A percentile compares a stretch with the other conserved stretches of the same genome.
These are phyloP conservation scores for Hanseniaspora clermontiae DNA, from an alignment of 805 yeast species.

Conservation along the genomic window DNA sequence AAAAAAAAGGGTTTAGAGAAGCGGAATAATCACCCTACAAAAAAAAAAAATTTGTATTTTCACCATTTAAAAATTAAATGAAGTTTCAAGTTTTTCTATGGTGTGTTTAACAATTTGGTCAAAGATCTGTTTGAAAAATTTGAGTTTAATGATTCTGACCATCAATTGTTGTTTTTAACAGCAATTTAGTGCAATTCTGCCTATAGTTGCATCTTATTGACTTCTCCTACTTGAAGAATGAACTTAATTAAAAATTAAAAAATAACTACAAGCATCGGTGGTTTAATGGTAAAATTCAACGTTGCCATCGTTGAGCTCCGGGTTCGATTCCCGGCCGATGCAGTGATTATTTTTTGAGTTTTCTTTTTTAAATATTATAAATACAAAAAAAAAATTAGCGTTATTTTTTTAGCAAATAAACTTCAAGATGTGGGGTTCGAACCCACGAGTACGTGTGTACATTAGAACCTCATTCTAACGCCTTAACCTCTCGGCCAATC, in stretches of 20 bases:
- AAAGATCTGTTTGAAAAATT: too few relatives aligned
- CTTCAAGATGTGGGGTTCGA: slow-evolving; percentile 14
- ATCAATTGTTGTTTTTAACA: too few relatives aligned
- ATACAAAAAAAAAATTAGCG: not conserved
- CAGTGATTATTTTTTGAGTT: not conserved
- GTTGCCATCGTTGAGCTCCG: slow-evolving; percentile 7
- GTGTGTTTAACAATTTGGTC: too few relatives aligned
- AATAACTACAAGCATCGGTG: not conserved
- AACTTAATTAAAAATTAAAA: not conserved
- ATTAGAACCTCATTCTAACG: slow-evolving; percentile 14
- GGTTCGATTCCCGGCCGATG: slow-evolving; percentile 7
- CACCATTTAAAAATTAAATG: too few relatives aligned
- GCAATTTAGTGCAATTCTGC: too few relatives aligned
- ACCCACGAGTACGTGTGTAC: slow-evolving; percentile 14
- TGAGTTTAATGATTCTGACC: too few relatives aligned
- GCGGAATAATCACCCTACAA: too few relatives aligned
- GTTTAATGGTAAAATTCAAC: slow-evolving; percentile 7
- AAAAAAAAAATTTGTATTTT: too few relatives aligned
- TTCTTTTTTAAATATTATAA: not conserved
- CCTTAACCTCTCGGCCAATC: slow-evolving; percentile 14
- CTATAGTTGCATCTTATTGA: too few relatives aligned
- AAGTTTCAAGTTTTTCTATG: too few relatives aligned
- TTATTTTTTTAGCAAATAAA: not conserved
- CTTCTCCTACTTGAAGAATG: too few relatives aligned
- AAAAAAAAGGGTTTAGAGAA: too few relatives aligned